Evolutionary conservation across 2,329 filamentous ascomycete genomes (phyloP), one percentile per base, ranked within the genome.

Genomic region (Aspergillus sergii): DNA sequence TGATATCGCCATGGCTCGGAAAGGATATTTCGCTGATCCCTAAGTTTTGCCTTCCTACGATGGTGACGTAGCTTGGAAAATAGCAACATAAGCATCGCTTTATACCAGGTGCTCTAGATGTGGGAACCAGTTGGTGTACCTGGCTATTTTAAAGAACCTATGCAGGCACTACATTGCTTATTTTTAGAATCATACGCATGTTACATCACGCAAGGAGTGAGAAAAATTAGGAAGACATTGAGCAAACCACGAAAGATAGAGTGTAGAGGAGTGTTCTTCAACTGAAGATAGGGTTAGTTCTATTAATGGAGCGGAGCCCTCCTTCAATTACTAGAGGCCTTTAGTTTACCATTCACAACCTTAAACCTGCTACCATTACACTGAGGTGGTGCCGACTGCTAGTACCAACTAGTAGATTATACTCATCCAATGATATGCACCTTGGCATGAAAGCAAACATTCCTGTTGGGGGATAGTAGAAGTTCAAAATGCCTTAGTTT

Each of bases 1-100:
- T 71, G 56, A 58, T 55, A 23, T 56, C 46, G 50, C 14, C 8
- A 7, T 30, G 32, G 21, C 21, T 43, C 21, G 21, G 19, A 43
- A 55, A 19, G 23, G 26, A 23, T 21, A 41, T 19, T 28, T 30
- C 14, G 26, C 26, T 4, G 26, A 50, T 51, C 19, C 23, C 48
- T 32, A 51, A 16, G 28, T 51, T 51, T 19, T 16, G 10, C 19
- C 48, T 51, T 12, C 28, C 26, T 51, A 32, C 16, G 28, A 30
- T 12, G 21, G 16, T 32, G 14, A 34, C 28, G 16, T 12, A 21
- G 28, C 30, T 32, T 32, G 26, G 10, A 51, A 7, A 12, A 23
- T 51, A 21, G 28, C 16, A 28, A 23, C 48, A n/a, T 19, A 28
- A 14, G 19, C 28, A 32, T 32, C 6, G 28, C 16, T 51, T 19